Evolutionary conservation across 2,329 filamentous ascomycete genomes (phyloP).

Genomic region (Stemphylium lycopersici): DNA sequence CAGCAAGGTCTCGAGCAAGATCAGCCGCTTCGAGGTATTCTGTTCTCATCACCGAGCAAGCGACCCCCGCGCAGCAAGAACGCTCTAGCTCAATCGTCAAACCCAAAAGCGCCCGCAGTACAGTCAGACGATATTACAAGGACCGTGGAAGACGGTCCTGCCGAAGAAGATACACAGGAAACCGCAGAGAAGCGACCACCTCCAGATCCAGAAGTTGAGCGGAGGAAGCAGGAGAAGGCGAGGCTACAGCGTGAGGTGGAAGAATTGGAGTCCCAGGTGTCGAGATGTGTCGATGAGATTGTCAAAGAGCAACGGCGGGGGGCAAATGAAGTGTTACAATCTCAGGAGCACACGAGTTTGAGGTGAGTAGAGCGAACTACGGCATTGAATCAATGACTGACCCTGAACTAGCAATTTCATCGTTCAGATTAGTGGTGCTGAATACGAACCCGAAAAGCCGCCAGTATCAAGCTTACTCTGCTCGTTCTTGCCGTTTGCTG

Average conservation of each 20-base stretch:
- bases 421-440: constrained; percentile 23
- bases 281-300: constrained; percentile 36
- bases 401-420: constrained; percentile 31
- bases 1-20: constrained; percentile 23
- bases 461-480: constrained; percentile 44
- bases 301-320: constrained; percentile 30
- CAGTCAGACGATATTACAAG: constrained; percentile 18
- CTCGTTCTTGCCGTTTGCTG: constrained; percentile 50
- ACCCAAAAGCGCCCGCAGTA: constrained; percentile 19
- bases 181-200: constrained; percentile 11
- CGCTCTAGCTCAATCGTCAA: constrained; percentile 21
- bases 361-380: constrained; percentile 18
- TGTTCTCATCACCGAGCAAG: constrained; percentile 44
- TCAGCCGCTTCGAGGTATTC: constrained; percentile 27
- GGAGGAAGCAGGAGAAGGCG: constrained; percentile 40
- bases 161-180: background rate
- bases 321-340: constrained; percentile 16
- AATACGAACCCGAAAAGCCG: constrained; percentile 25
- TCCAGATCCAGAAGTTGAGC: constrained; percentile 33
- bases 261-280: constrained; percentile 42
- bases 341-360: constrained; percentile 31
- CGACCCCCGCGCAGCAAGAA: constrained; percentile 29
- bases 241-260: constrained; percentile 36
- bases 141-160: constrained; percentile 17
- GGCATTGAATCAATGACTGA: constrained; percentile 6